Percentiles rank a stretch among this genome's conserved stretches.
Conservation (phyloP, 768 basidiomycete genomes). For the Suillus discolor region DNA sequence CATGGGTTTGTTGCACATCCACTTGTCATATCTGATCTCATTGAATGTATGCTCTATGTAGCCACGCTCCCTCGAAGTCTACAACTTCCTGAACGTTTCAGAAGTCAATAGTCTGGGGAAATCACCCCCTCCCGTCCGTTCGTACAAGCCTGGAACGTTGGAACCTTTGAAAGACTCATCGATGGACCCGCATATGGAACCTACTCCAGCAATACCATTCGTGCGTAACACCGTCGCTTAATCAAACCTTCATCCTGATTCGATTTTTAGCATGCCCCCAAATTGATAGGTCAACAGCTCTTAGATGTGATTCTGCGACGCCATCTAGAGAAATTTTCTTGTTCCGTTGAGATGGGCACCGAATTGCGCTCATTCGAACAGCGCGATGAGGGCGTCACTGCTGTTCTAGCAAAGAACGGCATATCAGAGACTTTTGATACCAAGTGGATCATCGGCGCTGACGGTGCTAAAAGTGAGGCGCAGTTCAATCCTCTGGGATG, state of each 20-base stretch:
- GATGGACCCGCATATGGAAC: slow-evolving; percentile 20
- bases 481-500: neutral
- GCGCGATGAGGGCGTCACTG: slow-evolving; percentile 30
- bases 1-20: slow-evolving; percentile 30
- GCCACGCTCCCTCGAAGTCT: slow-evolving; percentile 47
- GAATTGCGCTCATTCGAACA: slow-evolving; percentile 40
- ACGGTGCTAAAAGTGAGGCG: slow-evolving; percentile 19
- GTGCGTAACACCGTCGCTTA: slow-evolving; percentile 17
- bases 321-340: slow-evolving; percentile 25
- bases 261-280: neutral
- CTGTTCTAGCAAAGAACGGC: slow-evolving; percentile 8
- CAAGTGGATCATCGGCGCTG: slow-evolving; percentile 18
- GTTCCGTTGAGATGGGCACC: slow-evolving; percentile 37
- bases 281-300: slow-evolving; percentile 15
- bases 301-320: slow-evolving; percentile 29
- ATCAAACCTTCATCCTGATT: neutral
- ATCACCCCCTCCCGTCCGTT: slow-evolving; percentile 28
- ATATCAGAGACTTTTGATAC: slow-evolving; percentile 5
- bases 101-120: slow-evolving; percentile 35
- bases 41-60: slow-evolving; percentile 16
- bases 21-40: neutral
- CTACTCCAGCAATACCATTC: slow-evolving; percentile 27
- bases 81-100: slow-evolving; percentile 39
- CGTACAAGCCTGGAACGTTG: slow-evolving; percentile 29
- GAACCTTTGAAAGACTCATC: slow-evolving; percentile 8